A percentile compares a stretch with the other conserved stretches of the same genome.
Evolutionary conservation across 805 yeast genomes (phyloP).

Genomic region (Cyberlindnera americana): DNA sequence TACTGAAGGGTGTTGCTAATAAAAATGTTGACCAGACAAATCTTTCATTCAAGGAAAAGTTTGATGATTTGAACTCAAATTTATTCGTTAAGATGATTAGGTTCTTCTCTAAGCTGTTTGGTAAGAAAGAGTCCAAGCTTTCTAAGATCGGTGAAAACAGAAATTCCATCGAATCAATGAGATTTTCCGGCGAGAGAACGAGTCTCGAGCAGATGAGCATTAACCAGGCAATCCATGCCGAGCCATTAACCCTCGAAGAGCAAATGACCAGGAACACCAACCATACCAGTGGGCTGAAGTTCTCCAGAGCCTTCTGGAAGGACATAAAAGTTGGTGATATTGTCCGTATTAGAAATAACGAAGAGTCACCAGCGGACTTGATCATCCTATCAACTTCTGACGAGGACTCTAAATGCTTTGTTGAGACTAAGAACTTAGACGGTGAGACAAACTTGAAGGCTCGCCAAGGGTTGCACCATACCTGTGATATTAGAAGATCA

Average conservation of each 20-base stretch:
- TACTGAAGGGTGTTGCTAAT: conserved; percentile 51
- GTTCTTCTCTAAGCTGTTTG: conserved; percentile 20
- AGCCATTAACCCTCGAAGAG: conserved; percentile 6
- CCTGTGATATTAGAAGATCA: conserved; percentile 43
- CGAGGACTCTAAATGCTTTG: conserved; percentile 60
- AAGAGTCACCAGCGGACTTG: conserved; percentile 77
- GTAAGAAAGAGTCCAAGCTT: conserved; percentile 13
- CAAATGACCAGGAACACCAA: conserved; percentile 9
- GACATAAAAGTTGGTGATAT: conserved; percentile 70
- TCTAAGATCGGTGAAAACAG: conserved; percentile 9
- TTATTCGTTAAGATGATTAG: conserved; percentile 23
- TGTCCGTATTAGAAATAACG: conserved; percentile 65
- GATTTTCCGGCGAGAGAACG: conserved; percentile 1
- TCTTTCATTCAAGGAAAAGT: conserved; percentile 40
- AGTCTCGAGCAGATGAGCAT: conserved; percentile 6
- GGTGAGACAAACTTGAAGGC: conserved; percentile 77
- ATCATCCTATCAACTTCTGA: conserved; percentile 59
- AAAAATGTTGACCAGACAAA: conserved; percentile 57
- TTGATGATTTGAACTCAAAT: conserved; percentile 50
- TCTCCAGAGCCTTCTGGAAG: conserved; percentile 51
- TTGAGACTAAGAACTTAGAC: conserved; percentile 78
- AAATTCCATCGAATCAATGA: conserved; percentile 16
- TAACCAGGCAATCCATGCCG: conserved; percentile 1
- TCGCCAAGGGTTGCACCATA: conserved; percentile 63
- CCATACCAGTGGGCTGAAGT: conserved; percentile 23